Conservation (phyloP, 768 basidiomycete genomes). For the Xerocomellus amylosporus region DNA sequence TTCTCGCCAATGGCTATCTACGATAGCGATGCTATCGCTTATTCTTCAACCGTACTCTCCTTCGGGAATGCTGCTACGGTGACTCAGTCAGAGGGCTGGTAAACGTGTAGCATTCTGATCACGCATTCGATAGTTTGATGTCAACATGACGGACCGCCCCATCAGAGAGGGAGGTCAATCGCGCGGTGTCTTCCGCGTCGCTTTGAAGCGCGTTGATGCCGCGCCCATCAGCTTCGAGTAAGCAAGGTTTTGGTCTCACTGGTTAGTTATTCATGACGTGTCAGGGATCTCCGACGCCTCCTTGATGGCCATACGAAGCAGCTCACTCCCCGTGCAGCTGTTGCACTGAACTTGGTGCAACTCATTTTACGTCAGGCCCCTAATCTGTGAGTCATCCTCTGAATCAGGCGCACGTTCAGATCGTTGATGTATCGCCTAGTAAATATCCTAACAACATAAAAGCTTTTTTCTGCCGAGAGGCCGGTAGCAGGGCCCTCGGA, state of each 20-base stretch:
- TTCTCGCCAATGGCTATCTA: constrained; percentile 47
- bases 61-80: constrained; percentile 34
- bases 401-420: neutral
- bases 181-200: constrained; percentile 32
- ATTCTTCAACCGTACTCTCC: constrained; percentile 32
- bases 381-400: constrained; percentile 38
- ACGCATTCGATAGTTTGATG: constrained; percentile 31
- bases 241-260: neutral
- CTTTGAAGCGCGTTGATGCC: constrained; percentile 39
- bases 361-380: constrained; percentile 47
- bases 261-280: neutral
- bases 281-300: constrained; percentile 27
- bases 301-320: constrained; percentile 24
- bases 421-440: constrained; percentile 22
- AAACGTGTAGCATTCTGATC: neutral
- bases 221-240: constrained; percentile 38
- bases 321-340: constrained; percentile 26
- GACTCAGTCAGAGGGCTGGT: constrained; percentile 3
- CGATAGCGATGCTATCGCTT: constrained; percentile 45
- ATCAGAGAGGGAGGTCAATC: constrained; percentile 11
- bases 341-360: constrained; percentile 47
- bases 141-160: constrained; percentile 32
- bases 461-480: constrained; percentile 42
- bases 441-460: constrained; percentile 44
- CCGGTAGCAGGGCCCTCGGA: constrained; percentile 25